phyloP scores from a whole-genome alignment of 1,284 basidiomycete genomes.

The Kwoniella shivajii region DNA sequence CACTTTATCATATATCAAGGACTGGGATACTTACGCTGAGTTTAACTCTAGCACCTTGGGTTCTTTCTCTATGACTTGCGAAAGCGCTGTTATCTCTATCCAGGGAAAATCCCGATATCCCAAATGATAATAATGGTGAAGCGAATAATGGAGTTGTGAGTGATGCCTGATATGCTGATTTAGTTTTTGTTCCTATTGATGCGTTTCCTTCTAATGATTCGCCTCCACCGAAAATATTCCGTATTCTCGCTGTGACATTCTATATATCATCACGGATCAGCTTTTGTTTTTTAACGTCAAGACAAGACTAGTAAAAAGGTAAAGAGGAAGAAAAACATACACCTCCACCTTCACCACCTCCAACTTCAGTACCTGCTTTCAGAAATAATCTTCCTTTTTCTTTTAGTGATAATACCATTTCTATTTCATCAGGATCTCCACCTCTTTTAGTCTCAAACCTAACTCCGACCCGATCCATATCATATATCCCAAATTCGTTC shows the following conservation, averaged over 20 bases:
- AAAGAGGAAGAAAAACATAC: constrained; percentile 60
- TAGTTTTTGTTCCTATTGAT: constrained; percentile 84
- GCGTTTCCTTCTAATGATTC: constrained; percentile 84
- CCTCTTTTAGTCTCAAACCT: constrained; percentile 68
- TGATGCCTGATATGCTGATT: constrained; percentile 69
- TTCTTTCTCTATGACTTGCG: constrained; percentile 55
- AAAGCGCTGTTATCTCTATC: constrained; percentile 58
- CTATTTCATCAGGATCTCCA: constrained; percentile 72
- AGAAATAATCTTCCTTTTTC: constrained; percentile 79
- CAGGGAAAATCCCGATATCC: constrained; percentile 51
- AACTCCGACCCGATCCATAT: constrained; percentile 62
- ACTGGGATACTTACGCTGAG: constrained; percentile 40
- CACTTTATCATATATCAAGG: neutral
- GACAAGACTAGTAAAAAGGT: no score
- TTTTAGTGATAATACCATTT: constrained; percentile 75
- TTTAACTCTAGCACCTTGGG: constrained; percentile 52
- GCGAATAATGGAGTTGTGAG: constrained; percentile 50
- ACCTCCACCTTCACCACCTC: constrained; percentile 88
- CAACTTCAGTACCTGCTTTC: constrained; percentile 88
- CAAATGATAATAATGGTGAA: constrained; percentile 49
- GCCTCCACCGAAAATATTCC: constrained; percentile 89
- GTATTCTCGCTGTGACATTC: constrained; percentile 75
- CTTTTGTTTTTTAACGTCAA: neutral
- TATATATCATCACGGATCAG: constrained; percentile 33
- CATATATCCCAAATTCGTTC: constrained; percentile 72